Percentiles rank a stretch among this genome's conserved stretches.
Conservation (phyloP, 345 rosid genomes). For the Aethionema arabicum region DNA sequence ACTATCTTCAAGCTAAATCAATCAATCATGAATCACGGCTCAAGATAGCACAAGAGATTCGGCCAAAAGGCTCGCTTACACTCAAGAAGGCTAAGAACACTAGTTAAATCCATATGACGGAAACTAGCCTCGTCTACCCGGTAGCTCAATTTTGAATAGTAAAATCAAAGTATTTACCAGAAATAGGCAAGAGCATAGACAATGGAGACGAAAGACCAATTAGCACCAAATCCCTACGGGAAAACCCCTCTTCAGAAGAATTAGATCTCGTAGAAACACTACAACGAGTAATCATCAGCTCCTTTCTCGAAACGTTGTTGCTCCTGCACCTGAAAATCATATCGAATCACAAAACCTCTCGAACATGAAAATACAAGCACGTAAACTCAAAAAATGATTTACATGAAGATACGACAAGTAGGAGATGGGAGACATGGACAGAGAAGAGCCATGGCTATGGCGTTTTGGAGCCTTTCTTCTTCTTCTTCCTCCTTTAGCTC, state of each 20-base stretch:
- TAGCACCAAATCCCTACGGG: slow-evolving; percentile 66
- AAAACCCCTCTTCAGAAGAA: slow-evolving; percentile 36
- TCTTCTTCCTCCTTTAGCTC: slow-evolving; percentile 28
- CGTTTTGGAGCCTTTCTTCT: slow-evolving; percentile 21
- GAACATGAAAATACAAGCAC: not conserved
- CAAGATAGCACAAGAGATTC: not conserved
- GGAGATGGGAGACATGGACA: slow-evolving; percentile 41
- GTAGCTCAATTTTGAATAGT: not conserved
- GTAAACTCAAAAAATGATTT: not conserved
- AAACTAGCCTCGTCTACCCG: not conserved
- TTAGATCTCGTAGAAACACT: slow-evolving; percentile 38
- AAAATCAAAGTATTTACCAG: slow-evolving; percentile 41
- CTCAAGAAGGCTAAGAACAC: not conserved
- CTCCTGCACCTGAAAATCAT: slow-evolving; percentile 37
- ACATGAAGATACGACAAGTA: slow-evolving; percentile 40
- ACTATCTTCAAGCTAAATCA: not conserved
- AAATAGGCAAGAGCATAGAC: slow-evolving; percentile 45
- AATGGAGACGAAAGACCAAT: slow-evolving; percentile 65
- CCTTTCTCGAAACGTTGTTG: slow-evolving; percentile 38
- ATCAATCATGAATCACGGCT: not conserved
- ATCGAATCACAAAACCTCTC: not conserved
- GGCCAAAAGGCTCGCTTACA: no score
- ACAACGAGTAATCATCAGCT: slow-evolving; percentile 37
- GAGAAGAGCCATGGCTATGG: slow-evolving; percentile 47
- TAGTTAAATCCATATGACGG: not conserved